Evolutionary conservation across 2,329 filamentous ascomycete species (phyloP).

Genomic region (Cytospora schulzeri): DNA sequence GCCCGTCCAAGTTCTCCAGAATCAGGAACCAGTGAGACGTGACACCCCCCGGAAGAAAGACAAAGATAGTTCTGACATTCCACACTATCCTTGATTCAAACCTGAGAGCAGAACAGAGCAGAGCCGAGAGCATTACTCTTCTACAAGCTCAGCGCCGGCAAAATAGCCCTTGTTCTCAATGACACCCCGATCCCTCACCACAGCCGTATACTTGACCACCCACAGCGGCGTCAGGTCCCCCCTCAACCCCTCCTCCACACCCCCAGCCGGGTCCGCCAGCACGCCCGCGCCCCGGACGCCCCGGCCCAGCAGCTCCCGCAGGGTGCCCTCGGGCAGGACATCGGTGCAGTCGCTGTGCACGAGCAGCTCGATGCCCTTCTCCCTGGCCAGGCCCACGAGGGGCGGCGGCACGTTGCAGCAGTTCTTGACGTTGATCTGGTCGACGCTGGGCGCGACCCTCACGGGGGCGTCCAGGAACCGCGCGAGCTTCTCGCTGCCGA

Average conservation of each 20-base stretch:
- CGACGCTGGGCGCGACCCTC: constrained; percentile 73
- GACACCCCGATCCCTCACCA: constrained; percentile 89
- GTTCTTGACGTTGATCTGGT: constrained; percentile 95
- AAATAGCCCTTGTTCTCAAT: constrained; percentile 99
- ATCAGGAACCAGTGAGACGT: neutral
- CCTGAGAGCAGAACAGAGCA: no score
- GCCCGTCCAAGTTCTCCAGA: neutral
- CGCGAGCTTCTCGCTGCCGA: constrained; percentile 80
- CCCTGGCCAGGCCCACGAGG: constrained; percentile 80
- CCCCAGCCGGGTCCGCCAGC: constrained; percentile 58
- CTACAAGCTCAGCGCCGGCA: constrained; percentile 73
- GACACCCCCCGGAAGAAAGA: neutral
- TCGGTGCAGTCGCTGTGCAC: constrained; percentile 95
- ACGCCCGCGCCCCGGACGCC: constrained; percentile 74
- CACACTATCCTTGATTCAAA: neutral
- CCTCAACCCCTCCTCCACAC: constrained; percentile 57
- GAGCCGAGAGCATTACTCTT: constrained; percentile 37
- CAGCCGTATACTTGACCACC: constrained; percentile 97
- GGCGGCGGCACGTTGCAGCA: constrained; percentile 95
- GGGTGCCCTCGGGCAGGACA: constrained; percentile 81
- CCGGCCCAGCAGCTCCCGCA: constrained; percentile 79
- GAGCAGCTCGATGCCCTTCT: constrained; percentile 79
- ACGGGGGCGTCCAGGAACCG: constrained; percentile 75
- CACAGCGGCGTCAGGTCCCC: constrained; percentile 86
- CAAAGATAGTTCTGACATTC: neutral